Evolutionary conservation across 805 yeast genomes (phyloP), one percentile per base, ranked within the genome.

Genomic region (Kuraishia piskuri): DNA sequence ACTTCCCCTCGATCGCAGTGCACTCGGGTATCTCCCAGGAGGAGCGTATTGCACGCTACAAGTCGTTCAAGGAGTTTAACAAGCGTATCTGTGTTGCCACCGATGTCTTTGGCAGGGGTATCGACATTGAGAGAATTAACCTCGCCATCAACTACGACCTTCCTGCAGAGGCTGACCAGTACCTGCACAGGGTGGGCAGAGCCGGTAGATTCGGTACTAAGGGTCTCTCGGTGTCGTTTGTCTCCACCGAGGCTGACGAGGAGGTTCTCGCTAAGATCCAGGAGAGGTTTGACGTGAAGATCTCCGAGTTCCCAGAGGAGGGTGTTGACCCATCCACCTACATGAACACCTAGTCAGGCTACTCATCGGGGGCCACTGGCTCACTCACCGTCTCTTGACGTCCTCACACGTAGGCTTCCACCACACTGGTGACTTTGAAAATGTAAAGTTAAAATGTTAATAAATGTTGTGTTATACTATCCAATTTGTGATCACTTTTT

Each of bases 191-290:
- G 78, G 99, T 92, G 58, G 99, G 99, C 68, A 90, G 99, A 83
- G 99, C 99, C 62, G 99, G 99, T 76, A 91, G 99, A 82, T 92
- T 92, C 66, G 99, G 99, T 78, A 92, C 99, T 69, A 92, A 92
- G 78, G 99, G 99, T 77, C 83, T 94, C 64, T 96, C 97, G 52
- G 80, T 94, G 55, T 89, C 97, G 46, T 88, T 92, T 60, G 94
- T 94, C 53, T 78, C 94, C 47, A 78, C 84, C 55, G 87, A 83
- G 64, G 92, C 84, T 59, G 99, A 94, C 68, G 90, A 90, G 72
- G 89, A 86, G 74, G 88, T 91, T 47, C 79, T 94, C 71, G 87
- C 80, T 65, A 86, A 90, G 75, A 94, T 94, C 68, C 99, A 94
- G 78, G 95, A 89, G 63, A 85, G 98, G 76, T 94, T 94, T 73